Conservation (phyloP, 2,329 filamentous ascomycete genomes). For the Aspergillus quadrilineatus region DNA sequence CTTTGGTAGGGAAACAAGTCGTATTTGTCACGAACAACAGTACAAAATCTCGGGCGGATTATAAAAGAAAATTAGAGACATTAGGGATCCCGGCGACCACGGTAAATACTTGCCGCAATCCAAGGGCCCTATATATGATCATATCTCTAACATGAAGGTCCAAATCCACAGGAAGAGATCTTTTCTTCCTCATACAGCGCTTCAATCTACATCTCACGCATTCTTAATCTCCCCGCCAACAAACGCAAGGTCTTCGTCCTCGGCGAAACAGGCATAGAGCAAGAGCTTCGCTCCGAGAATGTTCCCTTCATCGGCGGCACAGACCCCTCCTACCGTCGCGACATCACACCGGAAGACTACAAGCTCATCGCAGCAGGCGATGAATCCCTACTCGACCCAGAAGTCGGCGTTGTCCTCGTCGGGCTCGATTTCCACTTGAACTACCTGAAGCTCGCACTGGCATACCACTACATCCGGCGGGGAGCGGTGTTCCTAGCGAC, state of each 20-base stretch:
- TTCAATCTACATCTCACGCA: slow-evolving; percentile 91
- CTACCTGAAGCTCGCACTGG: slow-evolving; percentile 85
- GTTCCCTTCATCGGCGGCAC: slow-evolving; percentile 83
- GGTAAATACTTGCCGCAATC: slow-evolving; percentile 36
- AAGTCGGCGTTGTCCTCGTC: slow-evolving; percentile 84
- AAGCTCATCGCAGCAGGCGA: slow-evolving; percentile 68
- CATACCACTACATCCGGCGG: slow-evolving; percentile 76
- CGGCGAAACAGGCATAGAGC: slow-evolving; percentile 86
- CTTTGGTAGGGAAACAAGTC: slow-evolving; percentile 71
- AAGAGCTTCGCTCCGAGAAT: slow-evolving; percentile 77
- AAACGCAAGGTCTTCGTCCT: slow-evolving; percentile 94
- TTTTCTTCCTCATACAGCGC: slow-evolving; percentile 95
- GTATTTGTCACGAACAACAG: slow-evolving; percentile 99
- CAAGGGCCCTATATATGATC: not conserved
- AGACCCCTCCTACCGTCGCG: slow-evolving; percentile 72
- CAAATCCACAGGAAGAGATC: slow-evolving; percentile 69
- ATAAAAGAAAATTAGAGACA: slow-evolving; percentile 82
- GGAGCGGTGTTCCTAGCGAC: slow-evolving; percentile 89
- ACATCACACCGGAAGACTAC: slow-evolving; percentile 80
- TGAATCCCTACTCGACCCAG: slow-evolving; percentile 73
- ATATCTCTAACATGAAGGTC: not conserved
- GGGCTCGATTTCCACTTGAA: slow-evolving; percentile 94
- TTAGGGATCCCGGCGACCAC: slow-evolving; percentile 76
- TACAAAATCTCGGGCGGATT: slow-evolving; percentile 90
- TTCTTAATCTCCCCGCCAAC: slow-evolving; percentile 72